These are phyloP conservation scores for Lycium barbarum DNA, from an alignment of 257 asterid genomes.

Conservation along the genomic window DNA sequence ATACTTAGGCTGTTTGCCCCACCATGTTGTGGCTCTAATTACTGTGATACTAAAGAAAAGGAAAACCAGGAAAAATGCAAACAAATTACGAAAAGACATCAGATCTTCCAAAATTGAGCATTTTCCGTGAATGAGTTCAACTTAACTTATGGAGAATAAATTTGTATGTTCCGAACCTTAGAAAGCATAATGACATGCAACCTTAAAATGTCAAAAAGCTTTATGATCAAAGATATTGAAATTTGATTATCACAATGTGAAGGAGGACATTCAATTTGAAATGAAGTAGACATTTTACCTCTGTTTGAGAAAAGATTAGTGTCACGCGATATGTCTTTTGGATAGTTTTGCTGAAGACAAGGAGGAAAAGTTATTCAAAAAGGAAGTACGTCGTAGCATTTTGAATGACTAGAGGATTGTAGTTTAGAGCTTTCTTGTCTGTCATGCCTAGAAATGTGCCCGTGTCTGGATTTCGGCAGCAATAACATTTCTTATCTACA, in stretches of 20 bases:
- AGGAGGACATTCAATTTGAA: background rate
- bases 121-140: background rate
- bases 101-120: background rate
- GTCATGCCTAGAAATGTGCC: background rate
- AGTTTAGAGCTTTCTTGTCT: background rate
- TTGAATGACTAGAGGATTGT: background rate
- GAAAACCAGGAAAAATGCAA: no score
- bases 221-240: no score
- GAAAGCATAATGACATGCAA: no score
- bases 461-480: background rate
- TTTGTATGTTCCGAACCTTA: background rate
- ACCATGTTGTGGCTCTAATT: conserved; percentile 4
- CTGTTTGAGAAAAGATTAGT: background rate
- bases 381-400: background rate
- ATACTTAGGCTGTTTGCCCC: background rate
- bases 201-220: no score
- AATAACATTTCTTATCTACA: conserved; percentile 27
- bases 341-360: background rate
- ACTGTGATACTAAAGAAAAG: no score
- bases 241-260: background rate
- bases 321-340: background rate
- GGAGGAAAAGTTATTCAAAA: background rate
- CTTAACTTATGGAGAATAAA: background rate
- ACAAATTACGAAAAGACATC: background rate
- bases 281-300: background rate